Evolutionary conservation across 225 moss, liverwort and hornwort species (phyloP).

Genomic region (Sphagnum tenellum): DNA sequence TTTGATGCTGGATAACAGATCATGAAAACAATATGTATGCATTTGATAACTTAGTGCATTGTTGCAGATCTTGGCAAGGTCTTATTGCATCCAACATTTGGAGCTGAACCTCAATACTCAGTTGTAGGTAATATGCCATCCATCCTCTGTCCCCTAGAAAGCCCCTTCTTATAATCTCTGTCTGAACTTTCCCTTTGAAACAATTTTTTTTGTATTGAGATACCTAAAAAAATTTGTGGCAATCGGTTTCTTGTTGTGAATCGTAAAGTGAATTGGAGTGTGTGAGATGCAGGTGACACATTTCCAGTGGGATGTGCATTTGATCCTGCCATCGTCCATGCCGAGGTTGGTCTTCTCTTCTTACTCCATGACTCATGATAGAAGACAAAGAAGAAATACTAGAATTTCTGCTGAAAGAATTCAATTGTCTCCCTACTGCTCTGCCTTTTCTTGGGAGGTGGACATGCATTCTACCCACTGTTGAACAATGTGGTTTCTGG

Average conservation of each 20-base stretch:
- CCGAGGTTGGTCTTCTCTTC: conserved; percentile 22
- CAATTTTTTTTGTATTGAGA: not conserved
- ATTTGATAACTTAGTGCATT: not conserved
- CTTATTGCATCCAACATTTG: conserved; percentile 46
- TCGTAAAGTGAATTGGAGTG: not conserved
- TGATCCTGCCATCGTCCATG: conserved; percentile 45
- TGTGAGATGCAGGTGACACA: conserved; percentile 44
- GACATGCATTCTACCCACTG: too few species aligned
- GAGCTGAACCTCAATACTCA: conserved; percentile 57
- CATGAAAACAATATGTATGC: not conserved
- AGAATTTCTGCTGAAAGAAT: too few species aligned
- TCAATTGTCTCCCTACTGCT: too few species aligned
- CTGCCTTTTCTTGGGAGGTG: too few species aligned
- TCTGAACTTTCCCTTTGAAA: too few species aligned
- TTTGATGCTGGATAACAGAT: conserved; percentile 1
- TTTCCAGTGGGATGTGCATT: conserved; percentile 65
- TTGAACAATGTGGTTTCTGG: too few species aligned
- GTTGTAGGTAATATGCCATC: conserved; percentile 42
- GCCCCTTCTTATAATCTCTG: too few species aligned
- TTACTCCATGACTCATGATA: too few species aligned
- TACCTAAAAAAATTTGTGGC: not conserved
- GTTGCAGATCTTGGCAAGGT: conserved; percentile 68
- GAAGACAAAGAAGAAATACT: too few species aligned
- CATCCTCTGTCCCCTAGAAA: not conserved
- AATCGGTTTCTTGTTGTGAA: not conserved